phyloP scores from a whole-genome alignment of 306 rosid species.

The Erythrophleum fordii region DNA sequence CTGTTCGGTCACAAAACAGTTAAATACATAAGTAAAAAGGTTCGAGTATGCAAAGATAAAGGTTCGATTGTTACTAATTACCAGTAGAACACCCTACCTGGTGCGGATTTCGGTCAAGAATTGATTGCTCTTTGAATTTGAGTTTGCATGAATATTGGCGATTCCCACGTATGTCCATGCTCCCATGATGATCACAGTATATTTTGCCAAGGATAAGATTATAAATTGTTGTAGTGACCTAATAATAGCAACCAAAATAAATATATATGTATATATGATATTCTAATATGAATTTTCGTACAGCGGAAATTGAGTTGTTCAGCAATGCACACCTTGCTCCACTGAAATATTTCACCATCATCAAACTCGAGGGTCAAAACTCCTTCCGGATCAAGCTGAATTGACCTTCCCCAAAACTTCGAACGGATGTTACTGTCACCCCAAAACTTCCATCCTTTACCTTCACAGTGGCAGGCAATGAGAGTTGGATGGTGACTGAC shows the following conservation, averaged over 20 bases:
- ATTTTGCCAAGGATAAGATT: conserved; percentile 94
- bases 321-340: conserved; percentile 82
- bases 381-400: conserved; percentile 97
- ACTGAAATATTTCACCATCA: conserved; percentile 95
- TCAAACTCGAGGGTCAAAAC: conserved; percentile 85
- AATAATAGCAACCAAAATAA: conserved; percentile 22
- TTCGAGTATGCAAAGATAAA: neutral
- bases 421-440: conserved; percentile 94
- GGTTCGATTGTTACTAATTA: neutral
- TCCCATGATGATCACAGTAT: conserved; percentile 96
- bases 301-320: conserved; percentile 24
- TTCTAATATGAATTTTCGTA: neutral
- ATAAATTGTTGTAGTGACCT: conserved; percentile 95
- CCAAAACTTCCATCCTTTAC: conserved; percentile 99
- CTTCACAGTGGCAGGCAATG: conserved; percentile 98
- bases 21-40: neutral
- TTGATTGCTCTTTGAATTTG: conserved; percentile 90
- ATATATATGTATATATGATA: too few relatives aligned
- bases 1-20: conserved; percentile 43
- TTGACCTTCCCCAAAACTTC: conserved; percentile 96
- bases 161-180: conserved; percentile 87
- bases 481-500: conserved; percentile 99
- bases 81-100: conserved; percentile 63
- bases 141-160: conserved; percentile 80
- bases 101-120: conserved; percentile 97